phyloP scores from a whole-genome alignment of 2,329 filamentous ascomycete genomes.

The Chaetomium sp. region DNA sequence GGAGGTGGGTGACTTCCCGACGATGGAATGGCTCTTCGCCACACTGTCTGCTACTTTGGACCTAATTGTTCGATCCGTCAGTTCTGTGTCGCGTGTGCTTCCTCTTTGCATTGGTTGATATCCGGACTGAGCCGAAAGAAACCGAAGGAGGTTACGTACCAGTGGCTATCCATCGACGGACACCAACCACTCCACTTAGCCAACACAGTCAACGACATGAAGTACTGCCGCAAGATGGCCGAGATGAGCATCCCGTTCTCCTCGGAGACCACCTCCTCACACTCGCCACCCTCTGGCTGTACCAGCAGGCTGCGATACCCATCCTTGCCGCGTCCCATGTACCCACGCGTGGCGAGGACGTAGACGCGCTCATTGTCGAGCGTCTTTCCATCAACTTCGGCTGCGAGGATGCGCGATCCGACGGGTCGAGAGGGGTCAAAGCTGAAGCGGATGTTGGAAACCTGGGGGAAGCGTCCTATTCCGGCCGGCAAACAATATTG shows the following conservation, averaged over 20 bases:
- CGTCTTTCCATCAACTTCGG: constrained; percentile 53
- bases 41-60: constrained; percentile 12
- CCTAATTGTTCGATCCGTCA: constrained; percentile 5
- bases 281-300: constrained; percentile 65
- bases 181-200: constrained; percentile 73
- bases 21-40: constrained; percentile 18
- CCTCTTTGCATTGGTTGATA: too few relatives aligned
- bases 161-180: constrained; percentile 55
- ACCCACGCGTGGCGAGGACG: constrained; percentile 71
- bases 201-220: constrained; percentile 75
- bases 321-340: constrained; percentile 85
- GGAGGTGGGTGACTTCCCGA: constrained; percentile 6
- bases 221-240: constrained; percentile 83
- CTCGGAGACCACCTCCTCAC: constrained; percentile 73
- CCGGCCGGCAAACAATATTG: too few relatives aligned
- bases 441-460: constrained; percentile 72
- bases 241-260: constrained; percentile 84
- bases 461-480: constrained; percentile 68
- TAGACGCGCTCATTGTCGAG: constrained; percentile 61
- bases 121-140: not conserved
- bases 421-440: constrained; percentile 59
- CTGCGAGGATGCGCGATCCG: constrained; percentile 57
- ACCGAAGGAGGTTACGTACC: constrained; percentile 34
- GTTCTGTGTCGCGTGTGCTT: too few relatives aligned
- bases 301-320: constrained; percentile 74